Conservation (phyloP, 179 eudicot genomes). For the Beta corolliflora region DNA sequence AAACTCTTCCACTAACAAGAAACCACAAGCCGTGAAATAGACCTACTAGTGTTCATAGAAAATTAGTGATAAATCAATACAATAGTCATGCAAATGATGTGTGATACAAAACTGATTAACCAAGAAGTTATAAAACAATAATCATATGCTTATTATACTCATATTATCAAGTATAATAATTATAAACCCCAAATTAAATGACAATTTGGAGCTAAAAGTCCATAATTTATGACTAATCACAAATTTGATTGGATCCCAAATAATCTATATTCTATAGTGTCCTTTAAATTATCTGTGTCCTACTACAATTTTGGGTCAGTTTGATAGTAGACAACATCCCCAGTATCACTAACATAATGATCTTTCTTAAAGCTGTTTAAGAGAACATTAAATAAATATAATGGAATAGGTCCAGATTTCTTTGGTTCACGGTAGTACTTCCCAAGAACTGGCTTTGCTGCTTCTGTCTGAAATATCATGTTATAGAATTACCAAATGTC, state of each 20-base stretch:
- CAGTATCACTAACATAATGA: constrained; percentile 89
- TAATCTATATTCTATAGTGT: constrained; percentile 18
- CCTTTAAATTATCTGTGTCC: not conserved
- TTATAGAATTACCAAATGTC: not conserved
- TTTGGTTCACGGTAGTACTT: constrained; percentile 86
- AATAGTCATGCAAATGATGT: not conserved
- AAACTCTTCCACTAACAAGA: too few relatives aligned
- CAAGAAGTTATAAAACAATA: not conserved
- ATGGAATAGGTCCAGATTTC: constrained; percentile 77
- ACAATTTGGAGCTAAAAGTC: too few relatives aligned
- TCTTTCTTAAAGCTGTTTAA: constrained; percentile 71
- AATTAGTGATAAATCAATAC: not conserved
- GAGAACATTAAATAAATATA: constrained; percentile 64
- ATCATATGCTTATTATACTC: not conserved
- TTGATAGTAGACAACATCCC: constrained; percentile 84
- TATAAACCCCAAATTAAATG: too few relatives aligned
- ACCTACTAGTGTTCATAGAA: not conserved
- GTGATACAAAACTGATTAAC: not conserved
- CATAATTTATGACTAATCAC: not conserved
- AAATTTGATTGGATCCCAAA: constrained; percentile 13
- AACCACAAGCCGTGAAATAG: too few relatives aligned
- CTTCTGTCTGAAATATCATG: constrained; percentile 62
- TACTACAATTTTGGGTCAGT: constrained; percentile 49
- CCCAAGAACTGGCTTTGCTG: constrained; percentile 87
- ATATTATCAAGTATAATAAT: too few relatives aligned